Percentiles rank a stretch among this genome's conserved stretches.
phyloP scores from a whole-genome alignment of 2,329 filamentous ascomycete species.

The Ramularia collo-cygni region DNA sequence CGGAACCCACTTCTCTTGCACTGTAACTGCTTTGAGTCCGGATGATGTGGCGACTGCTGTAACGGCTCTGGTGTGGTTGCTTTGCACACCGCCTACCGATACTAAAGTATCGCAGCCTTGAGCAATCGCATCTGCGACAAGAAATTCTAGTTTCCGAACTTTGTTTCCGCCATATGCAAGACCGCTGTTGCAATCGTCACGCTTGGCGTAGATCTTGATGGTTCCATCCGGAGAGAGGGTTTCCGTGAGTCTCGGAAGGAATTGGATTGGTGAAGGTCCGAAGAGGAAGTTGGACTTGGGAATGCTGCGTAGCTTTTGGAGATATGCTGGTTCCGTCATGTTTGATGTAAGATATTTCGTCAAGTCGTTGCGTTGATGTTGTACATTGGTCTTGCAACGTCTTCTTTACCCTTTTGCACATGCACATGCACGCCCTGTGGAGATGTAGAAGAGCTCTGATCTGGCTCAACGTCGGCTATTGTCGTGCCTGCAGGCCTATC shows the following conservation, averaged over 20 bases:
- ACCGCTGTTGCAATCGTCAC: slow-evolving; percentile 53
- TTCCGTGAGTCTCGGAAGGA: slow-evolving; percentile 57
- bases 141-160: slow-evolving; percentile 34
- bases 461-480: too few species aligned
- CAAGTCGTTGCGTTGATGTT: too few species aligned
- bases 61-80: slow-evolving; percentile 34
- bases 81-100: slow-evolving; percentile 32
- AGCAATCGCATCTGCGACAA: slow-evolving; percentile 30
- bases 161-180: slow-evolving; percentile 35
- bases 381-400: too few species aligned
- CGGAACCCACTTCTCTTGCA: slow-evolving; percentile 29
- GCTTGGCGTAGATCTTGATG: slow-evolving; percentile 62
- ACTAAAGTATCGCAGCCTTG: slow-evolving; percentile 29
- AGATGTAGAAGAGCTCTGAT: too few species aligned
- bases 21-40: slow-evolving; percentile 28
- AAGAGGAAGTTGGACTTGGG: slow-evolving; percentile 57
- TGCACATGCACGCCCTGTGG: too few species aligned
- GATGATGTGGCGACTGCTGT: slow-evolving; percentile 29
- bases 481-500: too few species aligned
- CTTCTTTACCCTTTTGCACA: too few species aligned
- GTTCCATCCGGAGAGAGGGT: slow-evolving; percentile 48
- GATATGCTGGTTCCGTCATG: slow-evolving; percentile 7
- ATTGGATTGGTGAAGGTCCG: slow-evolving; percentile 61
- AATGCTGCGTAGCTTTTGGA: slow-evolving; percentile 37
- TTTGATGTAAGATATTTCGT: too few species aligned